These are phyloP conservation scores for Toxicodendron radicans DNA, from an alignment of 345 rosid genomes.

Conservation along the genomic window DNA sequence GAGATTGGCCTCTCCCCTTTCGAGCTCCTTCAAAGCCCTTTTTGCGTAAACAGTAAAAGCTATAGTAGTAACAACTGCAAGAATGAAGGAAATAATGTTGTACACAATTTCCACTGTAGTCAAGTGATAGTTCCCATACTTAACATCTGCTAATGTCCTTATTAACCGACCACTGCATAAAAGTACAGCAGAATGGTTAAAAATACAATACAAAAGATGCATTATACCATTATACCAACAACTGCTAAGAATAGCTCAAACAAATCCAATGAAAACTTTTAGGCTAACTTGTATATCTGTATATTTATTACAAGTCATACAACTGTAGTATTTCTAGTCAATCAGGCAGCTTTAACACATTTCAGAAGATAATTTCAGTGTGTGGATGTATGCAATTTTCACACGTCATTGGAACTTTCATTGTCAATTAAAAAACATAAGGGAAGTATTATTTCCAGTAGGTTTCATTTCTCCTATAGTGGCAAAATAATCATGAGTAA, in stretches of 20 bases:
- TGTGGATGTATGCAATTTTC: background rate
- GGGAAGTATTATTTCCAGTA: background rate
- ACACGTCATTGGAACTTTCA: background rate
- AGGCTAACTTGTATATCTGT: background rate
- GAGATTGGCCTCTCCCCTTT: constrained; percentile 37
- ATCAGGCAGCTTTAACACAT: background rate
- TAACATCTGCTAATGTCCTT: constrained; percentile 67
- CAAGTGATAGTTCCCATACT: constrained; percentile 59
- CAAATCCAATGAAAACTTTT: background rate
- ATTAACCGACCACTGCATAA: constrained; percentile 73
- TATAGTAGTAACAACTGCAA: constrained; percentile 58
- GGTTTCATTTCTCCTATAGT: background rate
- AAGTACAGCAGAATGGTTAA: constrained; percentile 11
- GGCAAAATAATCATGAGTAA: background rate
- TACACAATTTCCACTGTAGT: constrained; percentile 67
- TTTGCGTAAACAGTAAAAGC: constrained; percentile 72
- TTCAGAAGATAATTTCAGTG: background rate
- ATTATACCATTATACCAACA: background rate
- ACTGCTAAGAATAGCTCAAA: background rate
- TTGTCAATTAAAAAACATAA: background rate
- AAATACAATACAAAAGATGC: background rate
- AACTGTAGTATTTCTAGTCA: background rate
- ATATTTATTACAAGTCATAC: too few relatives aligned
- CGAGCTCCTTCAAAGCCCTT: constrained; percentile 54
- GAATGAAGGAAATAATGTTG: constrained; percentile 58